Evolutionary conservation across 805 yeast species (phyloP), one percentile per base, ranked within the genome.

Genomic region (Candida glaebosa): DNA sequence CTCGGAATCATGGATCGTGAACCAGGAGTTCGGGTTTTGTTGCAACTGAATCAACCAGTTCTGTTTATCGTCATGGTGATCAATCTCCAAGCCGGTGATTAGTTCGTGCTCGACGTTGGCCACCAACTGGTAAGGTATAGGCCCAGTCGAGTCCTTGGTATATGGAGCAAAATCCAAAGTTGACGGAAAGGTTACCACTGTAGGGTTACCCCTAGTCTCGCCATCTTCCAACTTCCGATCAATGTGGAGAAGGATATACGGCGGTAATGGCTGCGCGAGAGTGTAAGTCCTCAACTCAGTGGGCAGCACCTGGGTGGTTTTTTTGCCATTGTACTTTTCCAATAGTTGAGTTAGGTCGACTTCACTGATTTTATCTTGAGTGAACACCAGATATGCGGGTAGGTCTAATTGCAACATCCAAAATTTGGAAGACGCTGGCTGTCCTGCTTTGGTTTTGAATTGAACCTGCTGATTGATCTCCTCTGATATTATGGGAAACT

Each of bases 101-200:
- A 43, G 32, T 18, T 51, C 47, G 18, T 51, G 49, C 12, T 45
- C 51, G 3, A 57, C 48, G 22, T 46, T 45, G 7, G 55, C 48
- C 2, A 57, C 49, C 12, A 68, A 49, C 17, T 59, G 63, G 56
- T 84, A 79, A 1, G 49, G 46, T 0, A 57, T 32, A 2, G 59
- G 56, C 9, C 8, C 18, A 4, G 28, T n/a, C 38, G 20, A 34
- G 6, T 37, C 54, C 5, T 50, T 50, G 2, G 61, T 41, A 17
- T 54, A 61, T 2, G 64, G 66, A 2, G 56, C 49, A 64, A 69
- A 67, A 46, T 56, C 71, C 49, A 67, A 63, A 45, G 53, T 53
- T 2, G 67, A 63, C 5, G 82, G 76, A 52, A 79, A 83, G 35
- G 76, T 79, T 3, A 86, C 83, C 20, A 84, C 73, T 1, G 85